Conservation (phyloP, 371 early-diverging fungal species). For the Saksenaea vasiformis region DNA sequence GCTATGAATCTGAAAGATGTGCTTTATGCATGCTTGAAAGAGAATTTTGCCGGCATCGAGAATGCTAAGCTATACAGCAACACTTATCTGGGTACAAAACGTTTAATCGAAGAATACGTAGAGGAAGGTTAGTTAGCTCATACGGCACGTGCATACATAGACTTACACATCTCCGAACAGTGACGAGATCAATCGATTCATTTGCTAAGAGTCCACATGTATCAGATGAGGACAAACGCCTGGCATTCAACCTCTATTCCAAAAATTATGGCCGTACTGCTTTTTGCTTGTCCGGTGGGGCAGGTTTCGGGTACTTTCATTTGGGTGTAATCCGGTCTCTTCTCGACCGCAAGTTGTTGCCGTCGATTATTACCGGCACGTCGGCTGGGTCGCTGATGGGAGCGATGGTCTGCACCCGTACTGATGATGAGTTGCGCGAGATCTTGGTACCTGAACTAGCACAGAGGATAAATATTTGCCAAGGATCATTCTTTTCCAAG, state of each 20-base stretch:
- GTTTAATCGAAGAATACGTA: constrained; percentile 76
- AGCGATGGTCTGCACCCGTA: constrained; percentile 76
- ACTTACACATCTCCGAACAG: constrained; percentile 24
- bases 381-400: constrained; percentile 84
- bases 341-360: constrained; percentile 74
- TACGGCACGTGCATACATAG: not conserved
- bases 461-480: constrained; percentile 61
- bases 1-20: constrained; percentile 46
- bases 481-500: constrained; percentile 50
- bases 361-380: constrained; percentile 85
- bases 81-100: constrained; percentile 79
- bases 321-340: constrained; percentile 78
- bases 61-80: constrained; percentile 75
- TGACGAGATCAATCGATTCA: constrained; percentile 63
- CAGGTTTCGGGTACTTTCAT: constrained; percentile 84
- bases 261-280: constrained; percentile 88
- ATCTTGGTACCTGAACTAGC: constrained; percentile 66
- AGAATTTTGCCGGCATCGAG: constrained; percentile 83
- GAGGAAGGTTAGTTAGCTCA: constrained; percentile 64
- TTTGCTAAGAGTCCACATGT: constrained; percentile 56
- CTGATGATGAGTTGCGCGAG: constrained; percentile 76
- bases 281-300: constrained; percentile 89
- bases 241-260: constrained; percentile 73
- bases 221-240: constrained; percentile 60
- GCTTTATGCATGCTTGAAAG: constrained; percentile 70